Conservation (phyloP, 2,329 filamentous ascomycete species). For the Xylariaceae sp. region DNA sequence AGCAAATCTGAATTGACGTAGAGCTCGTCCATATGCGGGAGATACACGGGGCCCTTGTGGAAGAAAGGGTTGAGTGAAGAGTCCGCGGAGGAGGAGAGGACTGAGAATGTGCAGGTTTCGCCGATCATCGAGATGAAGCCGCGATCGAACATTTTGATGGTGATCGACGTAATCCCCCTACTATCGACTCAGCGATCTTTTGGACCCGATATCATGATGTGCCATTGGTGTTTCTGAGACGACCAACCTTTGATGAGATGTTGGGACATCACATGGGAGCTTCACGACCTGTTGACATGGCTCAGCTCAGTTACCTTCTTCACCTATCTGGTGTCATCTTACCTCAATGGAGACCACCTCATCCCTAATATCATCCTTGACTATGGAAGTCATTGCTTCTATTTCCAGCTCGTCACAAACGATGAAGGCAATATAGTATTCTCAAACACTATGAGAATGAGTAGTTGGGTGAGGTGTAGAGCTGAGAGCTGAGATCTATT, state of each 20-base stretch:
- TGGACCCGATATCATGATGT: not conserved
- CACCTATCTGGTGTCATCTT: not conserved
- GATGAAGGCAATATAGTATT: not conserved
- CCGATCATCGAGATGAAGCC: slow-evolving; percentile 35
- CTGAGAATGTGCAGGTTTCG: slow-evolving; percentile 33
- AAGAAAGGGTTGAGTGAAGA: slow-evolving; percentile 42
- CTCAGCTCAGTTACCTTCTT: not conserved
- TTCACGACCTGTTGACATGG: slow-evolving; percentile 5
- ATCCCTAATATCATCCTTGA: slow-evolving; percentile 9
- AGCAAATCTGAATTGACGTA: slow-evolving; percentile 43
- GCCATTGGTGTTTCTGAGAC: not conserved
- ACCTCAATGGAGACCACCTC: slow-evolving; percentile 6
- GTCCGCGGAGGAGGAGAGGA: slow-evolving; percentile 38
- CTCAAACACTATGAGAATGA: not conserved
- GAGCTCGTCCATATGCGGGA: slow-evolving; percentile 37
- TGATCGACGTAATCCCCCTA: slow-evolving; percentile 22
- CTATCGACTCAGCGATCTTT: not conserved
- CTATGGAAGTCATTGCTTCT: slow-evolving; percentile 15
- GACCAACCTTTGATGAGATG: slow-evolving; percentile 9
- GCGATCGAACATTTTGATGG: slow-evolving; percentile 35
- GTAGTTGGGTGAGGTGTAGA: not conserved
- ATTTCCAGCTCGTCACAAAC: not conserved
- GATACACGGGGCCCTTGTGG: slow-evolving; percentile 40
- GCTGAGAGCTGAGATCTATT: not conserved
- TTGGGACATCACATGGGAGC: not conserved